A percentile compares a stretch with the other conserved stretches of the same genome.
phyloP scores from a whole-genome alignment of 192 early-diverging fungal genomes.

The Endogone sp. region DNA sequence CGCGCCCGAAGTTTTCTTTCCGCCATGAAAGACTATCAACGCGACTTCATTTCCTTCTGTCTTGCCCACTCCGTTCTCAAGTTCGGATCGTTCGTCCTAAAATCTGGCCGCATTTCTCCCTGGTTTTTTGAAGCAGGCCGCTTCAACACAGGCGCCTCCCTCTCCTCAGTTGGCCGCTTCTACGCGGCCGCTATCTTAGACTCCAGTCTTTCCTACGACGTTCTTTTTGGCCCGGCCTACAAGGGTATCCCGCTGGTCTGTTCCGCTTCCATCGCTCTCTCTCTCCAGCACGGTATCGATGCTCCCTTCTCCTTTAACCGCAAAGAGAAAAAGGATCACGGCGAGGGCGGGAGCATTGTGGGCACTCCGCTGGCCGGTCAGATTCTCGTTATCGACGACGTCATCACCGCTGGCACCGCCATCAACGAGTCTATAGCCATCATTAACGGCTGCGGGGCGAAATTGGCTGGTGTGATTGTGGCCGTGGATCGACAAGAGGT shows the following conservation, averaged over 20 bases:
- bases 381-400: conserved; percentile 93
- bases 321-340: conserved; percentile 99
- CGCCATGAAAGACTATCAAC: conserved; percentile 78
- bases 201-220: conserved; percentile 67
- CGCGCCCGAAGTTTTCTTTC: no score
- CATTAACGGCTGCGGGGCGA: conserved; percentile 69
- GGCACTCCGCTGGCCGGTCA: conserved; percentile 75
- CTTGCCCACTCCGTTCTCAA: conserved; percentile 80
- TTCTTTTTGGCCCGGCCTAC: conserved; percentile 98
- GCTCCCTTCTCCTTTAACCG: conserved; percentile 94
- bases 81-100: conserved; percentile 92
- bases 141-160: conserved; percentile 86
- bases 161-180: conserved; percentile 80
- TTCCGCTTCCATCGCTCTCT: conserved; percentile 75
- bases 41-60: conserved; percentile 91
- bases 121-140: conserved; percentile 99
- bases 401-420: conserved; percentile 99
- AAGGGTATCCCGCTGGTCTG: conserved; percentile 96
- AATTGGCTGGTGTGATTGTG: conserved; percentile 81
- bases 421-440: conserved; percentile 87
- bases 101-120: conserved; percentile 92
- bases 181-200: conserved; percentile 86
- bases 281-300: conserved; percentile 47
- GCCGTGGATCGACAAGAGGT: conserved; percentile 92
- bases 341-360: conserved; percentile 95